Evolutionary conservation across 2,329 filamentous ascomycete species (phyloP), one percentile per base, ranked within the genome.

Genomic region (Alternaria hordeiaustralica): DNA sequence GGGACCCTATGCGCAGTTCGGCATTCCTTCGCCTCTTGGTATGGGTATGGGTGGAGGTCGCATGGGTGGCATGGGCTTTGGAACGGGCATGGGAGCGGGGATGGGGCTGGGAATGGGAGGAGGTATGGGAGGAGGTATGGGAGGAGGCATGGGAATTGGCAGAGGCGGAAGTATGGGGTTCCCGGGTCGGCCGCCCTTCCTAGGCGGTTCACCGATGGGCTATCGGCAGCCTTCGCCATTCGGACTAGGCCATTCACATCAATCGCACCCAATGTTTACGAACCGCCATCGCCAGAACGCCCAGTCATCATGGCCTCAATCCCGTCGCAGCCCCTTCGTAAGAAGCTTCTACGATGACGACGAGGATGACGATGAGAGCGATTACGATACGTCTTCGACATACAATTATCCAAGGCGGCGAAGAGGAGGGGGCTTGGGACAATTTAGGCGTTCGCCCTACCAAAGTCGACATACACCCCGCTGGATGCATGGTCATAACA

Each of bases 351-450:
- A 69, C 47, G 43, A 49, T 50, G 44, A 62, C n/a, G 56, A 66
- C 44, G 58, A 59, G 9, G 55, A 63, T 30, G 55, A 58, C 18
- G 60, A 66, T 23, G 65, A 71, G 13, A 61, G 68, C 15, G 69
- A 66, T 18, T 64, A 50, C n/a, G 56, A 58, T 26, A 25, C 26
- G 4, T 58, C 53, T 20, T 36, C 47, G 11, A 36, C 25, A 28
- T 44, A 33, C 13, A 25, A 41, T 5, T 33, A 25, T 53, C 50
- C 47, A 23, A 30, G 51, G 23, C 53, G 20, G 41, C 53, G 20
- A 43, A 56, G 46, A 18, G 45, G 44, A 51, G 18, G 20, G 6
- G 26, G 43, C 18, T 33, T 55, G 10, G 21, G 41, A 28, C 45
- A 60, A 26, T 7, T 25, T 13, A 51, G 56, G 25, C 28, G 30